Evolutionary conservation across 345 rosid genomes (phyloP), one percentile per base, ranked within the genome.

Genomic region (Citrus australasica): DNA sequence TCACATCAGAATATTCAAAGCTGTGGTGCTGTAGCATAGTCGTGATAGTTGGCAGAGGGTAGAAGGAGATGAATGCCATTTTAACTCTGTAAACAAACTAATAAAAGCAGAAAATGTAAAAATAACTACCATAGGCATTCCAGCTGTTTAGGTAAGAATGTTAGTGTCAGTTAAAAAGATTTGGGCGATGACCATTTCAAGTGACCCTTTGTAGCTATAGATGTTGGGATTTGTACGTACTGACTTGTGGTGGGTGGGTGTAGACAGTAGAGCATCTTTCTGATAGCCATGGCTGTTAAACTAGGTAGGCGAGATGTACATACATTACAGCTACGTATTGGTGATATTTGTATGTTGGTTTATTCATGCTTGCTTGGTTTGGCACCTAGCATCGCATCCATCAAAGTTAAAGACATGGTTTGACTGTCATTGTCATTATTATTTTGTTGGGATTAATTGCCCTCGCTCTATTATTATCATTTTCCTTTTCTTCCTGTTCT

Each of bases 21-120:
- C 28, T 56, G 59, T 13, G 38, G 58, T 22, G 30, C 42, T 78
- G 80, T 28, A n/a, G 74, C 66, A 74, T 80, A 71, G 75, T 17
- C 19, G 62, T 61, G 62, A 63, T 60, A 75, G 76, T 58, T 33
- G 24, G 67, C 70, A 48, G 65, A 56, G 75, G 82, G 13, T 62
- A 48, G 78, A 76, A 22, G 80, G 62, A 82, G 82, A 6, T 24
- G 72, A 46, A 78, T 78, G 77, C 42, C 78, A 84, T 83, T 48
- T 74, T 79, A 79, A 73, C 73, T 10, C 63, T 84, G 88, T 80
- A 76, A 71, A 76, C 79, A 75, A 22, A 70, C 74, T 58, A 85
- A 85, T 84, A 84, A 85, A 75, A 64, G 67, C 72, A 74, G 71
- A 67, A 76, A 76, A 74, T 86, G 88, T 86, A 84, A 83, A 75